Conservation (phyloP, 176 grass and related monocot genomes). For the Oryza glumipatula region DNA sequence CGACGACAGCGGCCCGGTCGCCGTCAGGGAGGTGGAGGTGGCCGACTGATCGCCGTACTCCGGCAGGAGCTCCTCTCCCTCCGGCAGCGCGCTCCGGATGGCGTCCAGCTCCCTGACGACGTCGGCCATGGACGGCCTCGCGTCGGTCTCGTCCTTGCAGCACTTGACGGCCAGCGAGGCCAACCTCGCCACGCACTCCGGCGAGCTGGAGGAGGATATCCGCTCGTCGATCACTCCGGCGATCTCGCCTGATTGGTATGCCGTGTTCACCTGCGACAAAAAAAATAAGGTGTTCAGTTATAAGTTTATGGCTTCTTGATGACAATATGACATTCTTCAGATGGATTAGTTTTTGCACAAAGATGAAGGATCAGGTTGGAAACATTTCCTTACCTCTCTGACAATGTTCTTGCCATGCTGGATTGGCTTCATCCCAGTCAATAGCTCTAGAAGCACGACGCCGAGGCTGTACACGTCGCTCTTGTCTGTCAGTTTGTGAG, state of each 20-base stretch:
- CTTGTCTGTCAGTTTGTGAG: conserved; percentile 89
- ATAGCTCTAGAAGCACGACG: conserved; percentile 85
- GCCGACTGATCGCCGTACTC: not conserved
- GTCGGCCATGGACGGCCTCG: conserved; percentile 80
- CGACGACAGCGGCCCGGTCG: conserved; percentile 33
- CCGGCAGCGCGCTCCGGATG: conserved; percentile 57
- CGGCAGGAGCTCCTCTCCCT: conserved; percentile 40
- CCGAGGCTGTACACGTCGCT: conserved; percentile 94
- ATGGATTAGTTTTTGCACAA: not conserved
- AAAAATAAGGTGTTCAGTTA: too few relatives aligned
- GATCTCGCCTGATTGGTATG: conserved; percentile 56
- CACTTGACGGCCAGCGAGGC: conserved; percentile 72
- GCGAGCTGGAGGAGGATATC: conserved; percentile 50
- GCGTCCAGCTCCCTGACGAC: conserved; percentile 76
- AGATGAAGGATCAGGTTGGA: not conserved
- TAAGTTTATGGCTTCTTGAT: not conserved
- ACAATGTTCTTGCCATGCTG: conserved; percentile 94
- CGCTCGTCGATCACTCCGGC: conserved; percentile 60
- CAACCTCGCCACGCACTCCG: conserved; percentile 56
- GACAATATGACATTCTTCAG: not conserved
- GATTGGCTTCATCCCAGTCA: conserved; percentile 92
- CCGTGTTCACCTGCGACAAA: conserved; percentile 60
- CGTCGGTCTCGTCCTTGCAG: conserved; percentile 71
- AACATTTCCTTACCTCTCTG: conserved; percentile 64
- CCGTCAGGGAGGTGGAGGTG: conserved; percentile 37